A percentile compares a stretch with the other conserved stretches of the same genome.
phyloP scores from a whole-genome alignment of 768 basidiomycete species.

The Mycena vulgaris region DNA sequence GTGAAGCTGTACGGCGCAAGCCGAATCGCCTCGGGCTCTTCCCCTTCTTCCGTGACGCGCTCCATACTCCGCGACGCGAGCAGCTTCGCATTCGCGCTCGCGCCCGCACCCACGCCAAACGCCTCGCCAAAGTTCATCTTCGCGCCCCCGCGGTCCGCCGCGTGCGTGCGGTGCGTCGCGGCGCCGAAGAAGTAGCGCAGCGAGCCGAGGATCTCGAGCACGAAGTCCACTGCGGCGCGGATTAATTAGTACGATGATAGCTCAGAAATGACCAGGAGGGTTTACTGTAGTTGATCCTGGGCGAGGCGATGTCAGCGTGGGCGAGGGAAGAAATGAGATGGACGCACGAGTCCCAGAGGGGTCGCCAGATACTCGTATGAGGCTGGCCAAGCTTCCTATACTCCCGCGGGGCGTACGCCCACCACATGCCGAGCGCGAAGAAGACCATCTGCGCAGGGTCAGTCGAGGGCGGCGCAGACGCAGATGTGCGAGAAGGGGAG shows the following conservation, averaged over 20 bases:
- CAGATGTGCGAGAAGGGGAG: not conserved
- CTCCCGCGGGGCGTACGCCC: conserved; percentile 84
- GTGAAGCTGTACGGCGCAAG: conserved; percentile 29
- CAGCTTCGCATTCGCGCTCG: not conserved
- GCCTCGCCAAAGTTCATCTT: conserved; percentile 54
- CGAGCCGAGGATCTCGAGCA: conserved; percentile 73
- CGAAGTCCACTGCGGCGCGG: conserved; percentile 71
- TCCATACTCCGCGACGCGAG: conserved; percentile 4
- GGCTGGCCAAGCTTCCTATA: conserved; percentile 58
- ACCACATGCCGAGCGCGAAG: conserved; percentile 84
- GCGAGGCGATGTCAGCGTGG: not conserved
- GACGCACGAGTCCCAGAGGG: conserved; percentile 23
- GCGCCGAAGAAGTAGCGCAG: conserved; percentile 72
- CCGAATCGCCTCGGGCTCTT: too few species aligned
- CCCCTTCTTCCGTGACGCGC: too few species aligned
- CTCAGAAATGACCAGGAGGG: not conserved
- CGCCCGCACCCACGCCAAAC: conserved; percentile 49
- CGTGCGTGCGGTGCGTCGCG: conserved; percentile 41
- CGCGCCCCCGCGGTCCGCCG: conserved; percentile 14
- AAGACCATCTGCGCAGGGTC: conserved; percentile 90
- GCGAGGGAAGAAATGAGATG: not conserved
- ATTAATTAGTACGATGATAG: not conserved
- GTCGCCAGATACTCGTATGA: conserved; percentile 21
- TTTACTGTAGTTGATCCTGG: conserved; percentile 52
- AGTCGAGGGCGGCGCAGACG: too few species aligned